Base-by-base conservation (phyloP, 257 asterid genomes). In the Forsythia viridissima region DNA sequence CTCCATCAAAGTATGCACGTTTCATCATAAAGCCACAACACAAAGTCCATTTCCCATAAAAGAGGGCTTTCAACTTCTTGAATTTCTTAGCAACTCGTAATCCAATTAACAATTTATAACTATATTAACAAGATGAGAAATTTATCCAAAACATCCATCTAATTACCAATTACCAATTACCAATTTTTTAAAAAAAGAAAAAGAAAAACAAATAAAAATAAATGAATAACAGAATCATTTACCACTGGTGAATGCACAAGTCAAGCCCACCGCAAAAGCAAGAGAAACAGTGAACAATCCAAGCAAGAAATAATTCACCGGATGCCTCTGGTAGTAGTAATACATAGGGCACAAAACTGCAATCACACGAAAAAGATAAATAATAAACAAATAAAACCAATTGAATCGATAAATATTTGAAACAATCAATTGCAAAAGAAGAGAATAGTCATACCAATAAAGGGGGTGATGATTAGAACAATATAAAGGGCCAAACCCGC, bases 191-290 rank as follows among this genome's bases (percentile, higher is more conserved):
- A 40, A 6, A n/a, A 8, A 18, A 4, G 24, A 34, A 11, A 7
- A 18, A 37, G 37, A 46, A 42, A 57, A 16, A 8, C 7, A 46
- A 13, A 40, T 8, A 67, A 41, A 40, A 39, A 69, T 2, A 43
- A 59, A 20, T 3, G 20, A 6, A 21, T 44, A 8, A 5, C 2
- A 12, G 65, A 63, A 44, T 1, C 1, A 59, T 87, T 83, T 71
- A 93, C 97, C 99, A 68, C 88, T 79, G 0, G 96, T 88, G 83
- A 15, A 90, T 5, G 99, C 91, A 70, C 98, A 93, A 46, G 97
- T 87, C 84, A 95, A 82, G 41, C 99, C 99, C 73, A 93, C 86
- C 1, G 87, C 87, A 1, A 88, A 93, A 1, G 99, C 91, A 11
- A 95, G 80, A 24, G 97, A 40, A 74, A 86, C 73, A 5, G 99